These are phyloP conservation scores for Tuber melanosporum DNA, from an alignment of 495 filamentous ascomycete species.

Conservation along the genomic window DNA sequence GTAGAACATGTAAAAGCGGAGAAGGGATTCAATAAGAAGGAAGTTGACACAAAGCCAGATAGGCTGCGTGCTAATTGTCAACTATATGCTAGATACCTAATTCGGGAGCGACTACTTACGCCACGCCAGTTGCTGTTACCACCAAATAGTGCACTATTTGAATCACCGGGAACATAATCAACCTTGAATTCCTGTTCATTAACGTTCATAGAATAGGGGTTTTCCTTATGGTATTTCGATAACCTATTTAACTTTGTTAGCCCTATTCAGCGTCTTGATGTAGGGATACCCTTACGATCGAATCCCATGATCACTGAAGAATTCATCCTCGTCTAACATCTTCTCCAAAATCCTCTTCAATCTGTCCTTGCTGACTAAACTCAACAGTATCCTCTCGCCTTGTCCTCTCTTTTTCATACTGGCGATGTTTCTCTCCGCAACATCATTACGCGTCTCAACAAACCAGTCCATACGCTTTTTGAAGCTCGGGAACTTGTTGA, in stretches of 20 bases:
- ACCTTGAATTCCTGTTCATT: constrained; percentile 87
- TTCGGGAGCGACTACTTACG: constrained; percentile 19
- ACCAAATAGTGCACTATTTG: constrained; percentile 85
- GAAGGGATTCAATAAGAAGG: constrained; percentile 82
- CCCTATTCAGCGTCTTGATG: neutral
- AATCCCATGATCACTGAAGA: constrained; percentile 82
- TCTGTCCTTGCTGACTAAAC: constrained; percentile 83
- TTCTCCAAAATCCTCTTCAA: constrained; percentile 75
- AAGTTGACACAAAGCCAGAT: constrained; percentile 98
- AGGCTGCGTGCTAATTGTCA: constrained; percentile 47
- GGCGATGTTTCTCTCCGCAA: constrained; percentile 86
- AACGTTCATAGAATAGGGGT: constrained; percentile 92
- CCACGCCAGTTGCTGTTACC: constrained; percentile 96
- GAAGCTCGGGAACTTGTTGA: constrained; percentile 88
- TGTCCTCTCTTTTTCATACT: constrained; percentile 84
- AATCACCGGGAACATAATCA: constrained; percentile 85
- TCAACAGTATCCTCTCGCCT: constrained; percentile 73
- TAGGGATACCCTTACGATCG: constrained; percentile 51
- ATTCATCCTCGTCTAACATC: constrained; percentile 93
- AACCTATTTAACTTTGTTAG: constrained; percentile 44
- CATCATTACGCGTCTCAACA: constrained; percentile 72
- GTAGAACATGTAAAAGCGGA: constrained; percentile 93
- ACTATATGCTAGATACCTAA: neutral
- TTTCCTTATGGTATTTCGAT: constrained; percentile 83
- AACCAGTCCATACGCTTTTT: constrained; percentile 91